phyloP scores from a whole-genome alignment of 352 stramenopile species.

The Globisporangium nunn region DNA sequence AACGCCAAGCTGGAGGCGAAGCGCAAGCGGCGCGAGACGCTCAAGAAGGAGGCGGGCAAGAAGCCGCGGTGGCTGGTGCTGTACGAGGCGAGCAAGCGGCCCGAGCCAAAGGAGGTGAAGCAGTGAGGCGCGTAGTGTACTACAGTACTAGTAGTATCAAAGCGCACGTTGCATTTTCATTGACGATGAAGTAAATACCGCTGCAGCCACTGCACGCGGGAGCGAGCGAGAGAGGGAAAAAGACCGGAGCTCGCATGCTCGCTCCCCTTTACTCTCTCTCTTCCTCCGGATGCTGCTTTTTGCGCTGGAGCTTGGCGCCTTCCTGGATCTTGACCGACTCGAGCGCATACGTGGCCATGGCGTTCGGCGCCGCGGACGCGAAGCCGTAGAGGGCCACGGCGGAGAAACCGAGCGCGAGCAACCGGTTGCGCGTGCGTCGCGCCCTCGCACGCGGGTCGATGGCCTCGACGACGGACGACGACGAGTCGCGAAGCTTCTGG shows the following conservation, averaged over 20 bases:
- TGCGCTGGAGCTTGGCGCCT: constrained; percentile 25
- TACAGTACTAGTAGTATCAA: too few relatives aligned
- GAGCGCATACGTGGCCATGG: constrained; percentile 62
- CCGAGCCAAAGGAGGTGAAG: constrained; percentile 19
- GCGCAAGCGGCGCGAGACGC: constrained; percentile 29
- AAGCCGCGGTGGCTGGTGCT: constrained; percentile 66
- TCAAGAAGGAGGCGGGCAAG: constrained; percentile 48
- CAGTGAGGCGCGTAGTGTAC: constrained; percentile 1
- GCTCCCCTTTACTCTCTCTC: background rate
- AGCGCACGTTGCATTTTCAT: background rate
- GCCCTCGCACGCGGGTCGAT: constrained; percentile 42
- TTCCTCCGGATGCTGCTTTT: constrained; percentile 1
- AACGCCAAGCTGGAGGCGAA: constrained; percentile 50
- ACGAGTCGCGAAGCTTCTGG: constrained; percentile 43
- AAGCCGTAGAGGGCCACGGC: constrained; percentile 74
- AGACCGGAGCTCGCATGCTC: too few relatives aligned
- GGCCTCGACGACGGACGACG: constrained; percentile 34
- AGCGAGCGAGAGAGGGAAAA: too few relatives aligned
- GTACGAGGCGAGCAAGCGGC: constrained; percentile 53
- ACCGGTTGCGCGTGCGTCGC: constrained; percentile 42
- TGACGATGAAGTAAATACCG: background rate
- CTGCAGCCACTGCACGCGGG: too few relatives aligned
- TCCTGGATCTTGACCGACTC: constrained; percentile 54
- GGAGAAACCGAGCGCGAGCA: constrained; percentile 50
- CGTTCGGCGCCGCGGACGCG: constrained; percentile 45